Evolutionary conservation across 2,329 filamentous ascomycete species (phyloP), one percentile per base, ranked within the genome.

Genomic region (Dactylellina sp.): DNA sequence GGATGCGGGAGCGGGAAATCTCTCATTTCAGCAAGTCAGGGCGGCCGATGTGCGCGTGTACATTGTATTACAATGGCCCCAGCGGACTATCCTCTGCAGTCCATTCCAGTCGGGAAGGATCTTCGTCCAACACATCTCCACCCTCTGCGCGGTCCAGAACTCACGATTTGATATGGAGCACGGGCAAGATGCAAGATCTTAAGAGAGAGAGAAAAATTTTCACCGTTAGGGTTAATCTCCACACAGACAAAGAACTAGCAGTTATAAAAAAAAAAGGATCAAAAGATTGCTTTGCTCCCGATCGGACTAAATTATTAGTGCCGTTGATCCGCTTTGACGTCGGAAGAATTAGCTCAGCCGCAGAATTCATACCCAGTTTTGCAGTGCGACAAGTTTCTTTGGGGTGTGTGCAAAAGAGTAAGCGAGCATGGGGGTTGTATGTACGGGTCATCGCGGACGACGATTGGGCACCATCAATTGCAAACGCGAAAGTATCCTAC

Each of bases 331-430:
- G 47, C 52, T 62, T 40, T 56, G 56, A 50, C 61, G 62, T 60
- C 61, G 70, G 61, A 60, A 74, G 55, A 60, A 66, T 66, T 53
- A 50, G 59, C 62, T 74, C 70, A 74, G 70, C 70, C 70, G 70
- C 70, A 74, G 61, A 44, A 61, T 32, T 22, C 1, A 22, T 50
- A 49, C 35, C n/a, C n/a, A 25, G 11, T 50, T 50, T 35, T 7
- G 2, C 22, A 16, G 18, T 47, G 28, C 28, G 28, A 32, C 46
- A 32, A 52, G 25, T 37, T 39, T 24, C 37, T 65, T 57, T 47
- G 57, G 16, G 49, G 47, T 55, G 53, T 25, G 49, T 57, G 39
- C 46, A 22, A 37, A 57, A 25, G 44, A 39, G 28, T 63, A 53
- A 64, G 68, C 40, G 60, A 72, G 46, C 53, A 60, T 64, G 59